Conservation (phyloP, 768 basidiomycete species). For the Russula griseocarnosa region DNA sequence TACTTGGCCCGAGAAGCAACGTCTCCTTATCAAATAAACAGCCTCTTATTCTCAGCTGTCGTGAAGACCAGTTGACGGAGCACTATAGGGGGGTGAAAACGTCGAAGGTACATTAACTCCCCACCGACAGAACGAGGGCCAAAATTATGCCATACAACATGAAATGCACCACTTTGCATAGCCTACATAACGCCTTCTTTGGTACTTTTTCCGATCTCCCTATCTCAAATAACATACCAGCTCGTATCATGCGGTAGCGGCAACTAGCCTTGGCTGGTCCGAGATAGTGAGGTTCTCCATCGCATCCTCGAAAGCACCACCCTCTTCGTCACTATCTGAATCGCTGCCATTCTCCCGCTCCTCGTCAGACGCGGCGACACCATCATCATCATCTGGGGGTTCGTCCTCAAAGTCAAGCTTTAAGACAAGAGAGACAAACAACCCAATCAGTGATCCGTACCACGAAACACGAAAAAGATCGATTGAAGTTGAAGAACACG, state of each 20-base stretch:
- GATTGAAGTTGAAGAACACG: constrained; percentile 34
- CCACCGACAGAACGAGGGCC: not conserved
- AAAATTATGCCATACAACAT: not conserved
- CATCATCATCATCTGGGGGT: constrained; percentile 41
- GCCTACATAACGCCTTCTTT: not conserved
- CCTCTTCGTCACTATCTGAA: constrained; percentile 33
- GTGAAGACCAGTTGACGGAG: too few relatives aligned
- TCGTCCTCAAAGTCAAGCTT: constrained; percentile 87
- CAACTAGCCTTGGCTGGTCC: constrained; percentile 34
- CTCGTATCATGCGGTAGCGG: constrained; percentile 30
- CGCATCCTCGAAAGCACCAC: constrained; percentile 59
- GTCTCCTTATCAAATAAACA: not conserved
- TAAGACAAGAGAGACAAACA: constrained; percentile 32
- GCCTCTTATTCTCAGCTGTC: not conserved
- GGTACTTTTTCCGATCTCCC: not conserved
- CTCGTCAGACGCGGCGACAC: constrained; percentile 36
- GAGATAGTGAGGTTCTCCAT: constrained; percentile 57
- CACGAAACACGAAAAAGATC: not conserved
- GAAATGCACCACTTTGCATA: not conserved
- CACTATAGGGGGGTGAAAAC: not conserved
- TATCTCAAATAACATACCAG: not conserved
- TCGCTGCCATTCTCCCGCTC: constrained; percentile 28
- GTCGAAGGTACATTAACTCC: not conserved
- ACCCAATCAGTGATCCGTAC: not conserved
- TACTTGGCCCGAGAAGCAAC: not conserved